Conservation (phyloP, 1,284 basidiomycete genomes). For the Malassezia sympodialis region DNA sequence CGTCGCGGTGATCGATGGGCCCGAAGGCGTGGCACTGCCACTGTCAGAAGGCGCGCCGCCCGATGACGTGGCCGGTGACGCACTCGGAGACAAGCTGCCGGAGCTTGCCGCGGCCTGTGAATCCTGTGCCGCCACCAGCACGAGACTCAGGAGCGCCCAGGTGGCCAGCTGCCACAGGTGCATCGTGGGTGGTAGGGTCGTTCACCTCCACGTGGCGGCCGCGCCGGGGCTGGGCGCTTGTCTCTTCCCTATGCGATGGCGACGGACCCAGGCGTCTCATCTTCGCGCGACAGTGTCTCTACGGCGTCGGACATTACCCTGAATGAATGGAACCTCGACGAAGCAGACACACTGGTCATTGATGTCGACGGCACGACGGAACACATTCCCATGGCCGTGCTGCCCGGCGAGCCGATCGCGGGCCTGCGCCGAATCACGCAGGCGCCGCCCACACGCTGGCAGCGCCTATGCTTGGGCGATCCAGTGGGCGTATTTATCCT, state of each 20-base stretch:
- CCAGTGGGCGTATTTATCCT: neutral
- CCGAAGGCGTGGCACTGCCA: neutral
- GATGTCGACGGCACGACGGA: neutral
- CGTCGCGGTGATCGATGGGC: constrained; percentile 6
- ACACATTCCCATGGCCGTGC: neutral
- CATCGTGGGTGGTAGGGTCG: neutral
- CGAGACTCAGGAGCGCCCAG: neutral
- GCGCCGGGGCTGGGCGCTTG: neutral
- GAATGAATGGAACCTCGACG: neutral
- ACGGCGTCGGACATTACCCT: constrained; percentile 13
- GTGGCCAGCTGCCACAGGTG: neutral
- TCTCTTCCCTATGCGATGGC: neutral
- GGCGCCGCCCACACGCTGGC: neutral
- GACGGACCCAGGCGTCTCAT: neutral
- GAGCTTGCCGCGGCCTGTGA: neutral
- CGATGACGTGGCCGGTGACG: neutral
- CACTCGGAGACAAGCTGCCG: neutral
- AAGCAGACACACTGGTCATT: neutral
- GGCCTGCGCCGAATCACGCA: neutral
- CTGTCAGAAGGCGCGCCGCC: neutral
- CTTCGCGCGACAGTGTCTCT: constrained; percentile 12
- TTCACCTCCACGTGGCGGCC: neutral
- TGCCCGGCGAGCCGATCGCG: neutral
- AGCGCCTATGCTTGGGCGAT: neutral
- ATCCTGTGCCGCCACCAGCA: neutral